These are phyloP conservation scores for Acer saccharum DNA, from an alignment of 345 rosid species.

Conservation along the genomic window DNA sequence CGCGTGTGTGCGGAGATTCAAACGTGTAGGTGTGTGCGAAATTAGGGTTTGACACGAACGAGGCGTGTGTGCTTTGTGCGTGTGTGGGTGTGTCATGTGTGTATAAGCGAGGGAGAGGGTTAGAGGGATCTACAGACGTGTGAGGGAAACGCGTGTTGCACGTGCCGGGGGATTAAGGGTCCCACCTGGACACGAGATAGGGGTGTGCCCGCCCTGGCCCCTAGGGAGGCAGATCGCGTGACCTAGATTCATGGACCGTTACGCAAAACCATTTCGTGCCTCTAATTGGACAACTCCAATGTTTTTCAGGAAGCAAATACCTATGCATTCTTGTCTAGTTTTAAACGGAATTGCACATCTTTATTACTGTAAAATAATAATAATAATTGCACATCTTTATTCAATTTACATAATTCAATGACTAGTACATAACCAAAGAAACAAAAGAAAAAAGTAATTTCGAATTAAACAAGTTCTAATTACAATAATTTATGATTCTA, in stretches of 20 bases:
- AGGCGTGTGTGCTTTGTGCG: conserved; percentile 58
- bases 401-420: neutral
- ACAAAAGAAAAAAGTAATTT: too few relatives aligned
- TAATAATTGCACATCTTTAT: neutral
- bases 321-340: neutral
- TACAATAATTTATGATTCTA: too few relatives aligned
- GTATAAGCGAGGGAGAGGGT: conserved; percentile 30
- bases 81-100: conserved; percentile 21
- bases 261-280: neutral
- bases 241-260: conserved; percentile 16
- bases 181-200: conserved; percentile 27
- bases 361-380: too few relatives aligned
- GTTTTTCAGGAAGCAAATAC: neutral
- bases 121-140: conserved; percentile 29
- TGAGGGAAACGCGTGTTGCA: conserved; percentile 45
- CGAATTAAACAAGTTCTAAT: too few relatives aligned
- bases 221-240: conserved; percentile 32
- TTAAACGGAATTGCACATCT: neutral
- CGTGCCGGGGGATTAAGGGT: conserved; percentile 27
- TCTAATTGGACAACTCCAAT: neutral
- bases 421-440: neutral
- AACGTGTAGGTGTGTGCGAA: conserved; percentile 57
- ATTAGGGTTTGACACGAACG: conserved; percentile 70
- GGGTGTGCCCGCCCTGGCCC: neutral
- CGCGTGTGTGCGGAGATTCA: conserved; percentile 65